Percentiles rank a stretch among this genome's conserved stretches.
These are phyloP conservation scores for Xylaria sp. DNA, from an alignment of 2,329 filamentous ascomycete species.

Conservation along the genomic window DNA sequence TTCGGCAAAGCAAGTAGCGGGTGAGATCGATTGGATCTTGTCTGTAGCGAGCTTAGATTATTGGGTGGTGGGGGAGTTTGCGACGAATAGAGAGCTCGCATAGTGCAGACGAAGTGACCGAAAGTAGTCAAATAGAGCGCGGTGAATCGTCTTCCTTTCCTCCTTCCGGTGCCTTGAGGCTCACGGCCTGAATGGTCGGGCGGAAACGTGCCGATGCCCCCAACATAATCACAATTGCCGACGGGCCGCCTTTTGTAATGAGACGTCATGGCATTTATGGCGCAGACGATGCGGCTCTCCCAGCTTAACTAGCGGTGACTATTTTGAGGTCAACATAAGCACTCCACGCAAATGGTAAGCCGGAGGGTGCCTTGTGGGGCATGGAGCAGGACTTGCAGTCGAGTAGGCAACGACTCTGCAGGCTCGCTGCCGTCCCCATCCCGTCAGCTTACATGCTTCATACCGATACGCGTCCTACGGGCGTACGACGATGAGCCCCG, in stretches of 20 bases:
- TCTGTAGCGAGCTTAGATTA: too few relatives aligned
- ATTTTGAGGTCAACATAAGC: constrained; percentile 14
- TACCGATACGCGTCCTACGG: constrained; percentile 2
- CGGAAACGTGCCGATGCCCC: not conserved
- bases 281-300: constrained; percentile 3
- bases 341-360: constrained; percentile 8
- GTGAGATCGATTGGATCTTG: not conserved
- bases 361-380: not conserved
- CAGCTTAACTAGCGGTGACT: constrained; percentile 17
- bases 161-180: not conserved
- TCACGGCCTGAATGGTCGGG: not conserved
- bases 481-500: not conserved
- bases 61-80: not conserved
- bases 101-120: not conserved
- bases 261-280: not conserved
- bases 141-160: not conserved
- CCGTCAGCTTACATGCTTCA: constrained; percentile 10
- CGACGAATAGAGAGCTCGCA: not conserved
- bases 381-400: not conserved
- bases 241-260: not conserved
- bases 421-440: not conserved
- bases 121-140: too few relatives aligned
- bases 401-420: constrained; percentile 3
- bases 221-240: not conserved
- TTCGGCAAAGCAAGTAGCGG: constrained; percentile 28